Evolutionary conservation across 768 basidiomycete genomes (phyloP).

Genomic region (Russula sp.): DNA sequence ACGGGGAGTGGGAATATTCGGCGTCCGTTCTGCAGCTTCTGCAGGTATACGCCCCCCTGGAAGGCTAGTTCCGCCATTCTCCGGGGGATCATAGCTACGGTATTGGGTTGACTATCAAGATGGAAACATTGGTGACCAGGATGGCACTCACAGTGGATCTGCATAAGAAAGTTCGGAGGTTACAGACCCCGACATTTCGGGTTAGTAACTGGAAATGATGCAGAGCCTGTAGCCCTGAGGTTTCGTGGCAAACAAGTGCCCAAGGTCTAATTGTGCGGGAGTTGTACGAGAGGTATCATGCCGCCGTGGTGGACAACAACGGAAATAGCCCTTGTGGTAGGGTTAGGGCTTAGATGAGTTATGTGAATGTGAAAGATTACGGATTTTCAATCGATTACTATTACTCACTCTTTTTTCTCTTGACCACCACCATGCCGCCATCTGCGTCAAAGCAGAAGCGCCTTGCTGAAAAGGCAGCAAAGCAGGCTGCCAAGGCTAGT

Average conservation of each 20-base stretch:
- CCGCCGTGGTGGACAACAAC: too few relatives aligned
- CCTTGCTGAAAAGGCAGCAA: conserved; percentile 89
- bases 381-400: conserved; percentile 15
- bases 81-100: not conserved
- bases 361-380: not conserved
- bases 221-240: too few relatives aligned
- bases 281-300: too few relatives aligned
- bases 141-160: conserved; percentile 11
- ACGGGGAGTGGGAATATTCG: not conserved
- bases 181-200: conserved; percentile 5
- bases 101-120: conserved; percentile 12
- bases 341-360: conserved; percentile 20
- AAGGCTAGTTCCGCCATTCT: not conserved
- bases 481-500: conserved; percentile 54
- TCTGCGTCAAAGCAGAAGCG: conserved; percentile 89
- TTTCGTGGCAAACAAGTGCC: too few relatives aligned
- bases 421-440: conserved; percentile 48
- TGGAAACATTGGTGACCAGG: conserved; percentile 1
- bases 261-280: too few relatives aligned
- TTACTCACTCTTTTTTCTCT: not conserved
- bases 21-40: not conserved
- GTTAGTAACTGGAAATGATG: not conserved
- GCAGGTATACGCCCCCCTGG: not conserved
- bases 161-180: conserved; percentile 14
- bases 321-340: not conserved